Conservation (phyloP, 805 yeast genomes). For the Metschnikowia continentalis region DNA sequence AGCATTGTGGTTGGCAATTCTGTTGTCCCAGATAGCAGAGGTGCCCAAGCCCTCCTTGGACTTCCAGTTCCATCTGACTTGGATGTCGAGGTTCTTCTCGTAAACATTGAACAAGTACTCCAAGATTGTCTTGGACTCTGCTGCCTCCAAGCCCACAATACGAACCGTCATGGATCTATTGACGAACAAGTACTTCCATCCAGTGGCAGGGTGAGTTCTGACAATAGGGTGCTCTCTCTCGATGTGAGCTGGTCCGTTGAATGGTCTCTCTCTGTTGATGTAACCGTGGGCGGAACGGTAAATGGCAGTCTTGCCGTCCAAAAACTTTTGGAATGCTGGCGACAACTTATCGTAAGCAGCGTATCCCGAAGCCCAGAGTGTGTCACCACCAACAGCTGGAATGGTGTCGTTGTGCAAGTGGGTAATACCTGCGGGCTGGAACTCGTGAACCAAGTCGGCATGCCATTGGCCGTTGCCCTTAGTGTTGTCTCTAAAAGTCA, state of each 20-base stretch:
- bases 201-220: constrained; percentile 33
- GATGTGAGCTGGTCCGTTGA: constrained; percentile 26
- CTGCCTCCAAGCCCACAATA: constrained; percentile 28
- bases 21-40: constrained; percentile 59
- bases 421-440: constrained; percentile 54
- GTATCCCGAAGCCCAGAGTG: constrained; percentile 55
- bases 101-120: constrained; percentile 15
- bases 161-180: constrained; percentile 29
- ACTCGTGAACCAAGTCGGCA: constrained; percentile 53
- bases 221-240: constrained; percentile 30
- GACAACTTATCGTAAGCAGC: constrained; percentile 55
- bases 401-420: constrained; percentile 50
- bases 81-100: constrained; percentile 46
- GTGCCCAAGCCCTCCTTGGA: constrained; percentile 38
- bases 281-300: constrained; percentile 39
- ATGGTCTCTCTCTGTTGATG: constrained; percentile 32
- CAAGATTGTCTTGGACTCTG: constrained; percentile 19
- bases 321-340: constrained; percentile 45
- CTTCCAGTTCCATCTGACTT: constrained; percentile 24
- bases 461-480: constrained; percentile 30
- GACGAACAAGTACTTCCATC: constrained; percentile 30
- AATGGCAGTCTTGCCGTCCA: constrained; percentile 50
- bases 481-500: constrained; percentile 26
- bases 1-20: constrained; percentile 51
- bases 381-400: constrained; percentile 53